These are phyloP conservation scores for Erysimum cheiranthoides DNA, from an alignment of 345 rosid species.

Conservation along the genomic window DNA sequence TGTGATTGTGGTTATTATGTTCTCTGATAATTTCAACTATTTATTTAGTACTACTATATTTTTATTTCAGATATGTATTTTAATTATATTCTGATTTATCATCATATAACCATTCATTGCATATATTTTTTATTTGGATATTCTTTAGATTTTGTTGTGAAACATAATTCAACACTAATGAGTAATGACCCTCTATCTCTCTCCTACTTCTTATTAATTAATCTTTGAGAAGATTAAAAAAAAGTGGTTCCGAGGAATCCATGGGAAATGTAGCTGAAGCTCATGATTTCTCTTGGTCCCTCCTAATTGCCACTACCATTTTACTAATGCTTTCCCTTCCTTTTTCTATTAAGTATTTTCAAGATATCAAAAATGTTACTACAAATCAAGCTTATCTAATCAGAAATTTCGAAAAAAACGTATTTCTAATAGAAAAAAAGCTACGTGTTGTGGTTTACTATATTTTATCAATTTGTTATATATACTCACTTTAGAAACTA, in stretches of 20 bases:
- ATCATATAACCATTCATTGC: constrained; percentile 34
- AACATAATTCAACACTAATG: constrained; percentile 29
- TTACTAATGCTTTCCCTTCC: neutral
- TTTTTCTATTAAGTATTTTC: neutral
- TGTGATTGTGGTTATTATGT: constrained; percentile 22
- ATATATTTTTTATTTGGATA: neutral
- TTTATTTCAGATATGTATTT: constrained; percentile 4
- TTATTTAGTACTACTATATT: neutral
- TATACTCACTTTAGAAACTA: neutral
- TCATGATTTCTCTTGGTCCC: constrained; percentile 46
- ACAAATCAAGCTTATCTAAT: neutral
- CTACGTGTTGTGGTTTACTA: neutral
- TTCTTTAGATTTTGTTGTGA: constrained; percentile 30
- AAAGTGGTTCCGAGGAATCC: constrained; percentile 44
- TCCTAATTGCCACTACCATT: constrained; percentile 33
- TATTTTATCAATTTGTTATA: constrained; percentile 6
- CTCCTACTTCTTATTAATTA: constrained; percentile 21
- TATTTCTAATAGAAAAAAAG: neutral
- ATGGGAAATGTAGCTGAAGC: constrained; percentile 43
- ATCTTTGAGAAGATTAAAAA: neutral
- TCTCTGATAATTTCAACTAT: constrained; percentile 24
- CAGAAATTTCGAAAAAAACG: neutral
- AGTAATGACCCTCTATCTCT: constrained; percentile 31
- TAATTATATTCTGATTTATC: neutral
- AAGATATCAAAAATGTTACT: neutral